Conservation (phyloP, 805 yeast genomes). For the Nakazawaea wyomingensis region DNA sequence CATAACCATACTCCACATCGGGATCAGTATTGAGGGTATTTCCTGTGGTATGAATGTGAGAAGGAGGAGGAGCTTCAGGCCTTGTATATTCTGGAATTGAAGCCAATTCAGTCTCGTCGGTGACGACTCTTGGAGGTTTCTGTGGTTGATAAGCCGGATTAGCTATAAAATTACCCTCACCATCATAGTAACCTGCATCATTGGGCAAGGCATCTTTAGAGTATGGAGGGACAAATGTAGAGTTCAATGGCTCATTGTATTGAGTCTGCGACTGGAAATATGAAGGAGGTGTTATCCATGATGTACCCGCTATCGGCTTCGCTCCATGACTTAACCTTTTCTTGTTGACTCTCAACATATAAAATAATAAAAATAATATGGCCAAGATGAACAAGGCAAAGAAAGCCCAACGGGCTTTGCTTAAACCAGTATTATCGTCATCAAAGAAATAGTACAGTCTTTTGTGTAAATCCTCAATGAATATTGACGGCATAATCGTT, state of each 20-base stretch:
- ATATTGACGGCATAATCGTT: neutral
- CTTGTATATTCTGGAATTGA: constrained; percentile 4
- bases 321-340: constrained; percentile 46
- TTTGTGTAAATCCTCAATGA: neutral
- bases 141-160: constrained; percentile 23
- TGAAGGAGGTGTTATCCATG: constrained; percentile 85
- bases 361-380: constrained; percentile 39
- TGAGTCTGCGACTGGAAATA: constrained; percentile 63
- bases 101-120: constrained; percentile 6
- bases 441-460: neutral
- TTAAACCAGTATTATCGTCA: constrained; percentile 2
- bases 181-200: constrained; percentile 77
- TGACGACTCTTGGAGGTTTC: constrained; percentile 6
- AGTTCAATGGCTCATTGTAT: constrained; percentile 36
- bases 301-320: constrained; percentile 67
- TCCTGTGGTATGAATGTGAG: constrained; percentile 5
- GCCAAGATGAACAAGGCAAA: constrained; percentile 55
- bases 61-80: constrained; percentile 7
- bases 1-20: constrained; percentile 20
- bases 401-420: constrained; percentile 55
- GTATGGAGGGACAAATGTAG: constrained; percentile 59
- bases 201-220: constrained; percentile 60
- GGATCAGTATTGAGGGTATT: constrained; percentile 16
- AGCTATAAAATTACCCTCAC: constrained; percentile 45
- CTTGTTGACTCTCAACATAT: constrained; percentile 51